phyloP scores from a whole-genome alignment of 1,284 basidiomycete genomes.

The Jaminaea rosea region DNA sequence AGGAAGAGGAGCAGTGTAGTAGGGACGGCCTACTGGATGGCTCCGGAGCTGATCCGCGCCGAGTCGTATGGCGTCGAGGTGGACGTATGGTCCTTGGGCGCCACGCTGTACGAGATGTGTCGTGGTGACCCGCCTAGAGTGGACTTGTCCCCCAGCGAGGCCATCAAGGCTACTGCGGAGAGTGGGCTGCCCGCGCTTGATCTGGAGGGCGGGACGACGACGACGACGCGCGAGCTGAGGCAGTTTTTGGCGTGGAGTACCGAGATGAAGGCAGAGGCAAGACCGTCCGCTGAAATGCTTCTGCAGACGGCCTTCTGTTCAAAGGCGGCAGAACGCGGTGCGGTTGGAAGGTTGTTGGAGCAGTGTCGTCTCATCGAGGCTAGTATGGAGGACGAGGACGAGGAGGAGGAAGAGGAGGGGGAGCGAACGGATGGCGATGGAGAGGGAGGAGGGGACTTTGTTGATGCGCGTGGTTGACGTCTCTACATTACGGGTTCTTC shows the following conservation, averaged over 20 bases:
- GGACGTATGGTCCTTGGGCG: slow-evolving; percentile 36
- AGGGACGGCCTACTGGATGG: slow-evolving; percentile 41
- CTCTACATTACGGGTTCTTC: too few relatives aligned
- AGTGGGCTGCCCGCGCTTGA: slow-evolving; percentile 24
- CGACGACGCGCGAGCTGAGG: slow-evolving; percentile 17
- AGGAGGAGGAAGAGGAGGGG: background rate
- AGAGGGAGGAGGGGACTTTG: too few relatives aligned
- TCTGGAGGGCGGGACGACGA: slow-evolving; percentile 12
- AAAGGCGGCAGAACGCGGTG: background rate
- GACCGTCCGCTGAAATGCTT: slow-evolving; percentile 29
- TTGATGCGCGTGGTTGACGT: too few relatives aligned
- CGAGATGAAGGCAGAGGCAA: slow-evolving; percentile 28
- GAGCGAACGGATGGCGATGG: background rate
- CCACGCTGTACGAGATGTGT: slow-evolving; percentile 35
- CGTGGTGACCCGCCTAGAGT: slow-evolving; percentile 36
- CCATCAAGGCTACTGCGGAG: slow-evolving; percentile 34
- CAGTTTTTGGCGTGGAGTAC: slow-evolving; percentile 35
- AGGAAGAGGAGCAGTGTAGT: slow-evolving; percentile 17
- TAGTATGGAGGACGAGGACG: background rate
- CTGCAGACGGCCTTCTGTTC: slow-evolving; percentile 6
- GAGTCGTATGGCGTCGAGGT: slow-evolving; percentile 23
- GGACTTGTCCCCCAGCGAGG: slow-evolving; percentile 28
- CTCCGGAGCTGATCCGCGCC: slow-evolving; percentile 36
- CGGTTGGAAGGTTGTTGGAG: background rate
- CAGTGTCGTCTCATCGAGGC: background rate